Evolutionary conservation across 2,329 filamentous ascomycete genomes (phyloP), one percentile per base, ranked within the genome.

Genomic region (Teratosphaeria nubilosa): DNA sequence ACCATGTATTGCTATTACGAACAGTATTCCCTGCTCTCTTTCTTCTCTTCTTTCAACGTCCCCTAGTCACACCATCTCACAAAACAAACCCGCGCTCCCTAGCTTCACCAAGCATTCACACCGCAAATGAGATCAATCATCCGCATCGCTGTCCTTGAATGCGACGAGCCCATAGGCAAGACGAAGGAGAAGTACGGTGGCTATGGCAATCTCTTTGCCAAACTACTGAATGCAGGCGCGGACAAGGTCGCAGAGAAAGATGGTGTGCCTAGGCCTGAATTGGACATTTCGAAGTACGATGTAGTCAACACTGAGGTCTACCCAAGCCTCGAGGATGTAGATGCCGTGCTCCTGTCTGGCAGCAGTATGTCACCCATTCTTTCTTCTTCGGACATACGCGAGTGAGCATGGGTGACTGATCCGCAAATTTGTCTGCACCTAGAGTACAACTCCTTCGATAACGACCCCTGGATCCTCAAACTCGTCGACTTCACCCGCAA

Each of bases 61-160:
- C 9, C 41, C 41, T 22, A 20, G 41, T 11, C 13, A 41, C 5
- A 7, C 16, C 34, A n/a, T n/a, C 13, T 16, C 13, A 14, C 16
- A 14, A n/a, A 41, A 5, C 13, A 41, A 24, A 22, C 50, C 50
- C 24, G 50, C 16, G 22, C 51, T 51, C 24, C 56, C 16, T 41
- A 13, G n/a, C 27, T 57, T 64, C 55, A 53, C 11, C n/a, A 53
- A 30, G 3, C 16, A 53, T 31, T 24, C 22, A 22, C 10, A 25
- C 24, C 34, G 25, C 41, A n/a, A 24, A 59, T 59, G 58, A 52
- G 58, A 24, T 34, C 52, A 27, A 53, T 53, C 48, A 76, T 92
- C 64, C 86, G 88, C 58, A 86, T 96, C 73, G 91, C 91, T 53
- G 82, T 97, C 65, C 85, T 97, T 65, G 90, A 96, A 78, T 87